Evolutionary conservation across 495 filamentous ascomycete species (phyloP).

Genomic region (Tetracladium setigerum): DNA sequence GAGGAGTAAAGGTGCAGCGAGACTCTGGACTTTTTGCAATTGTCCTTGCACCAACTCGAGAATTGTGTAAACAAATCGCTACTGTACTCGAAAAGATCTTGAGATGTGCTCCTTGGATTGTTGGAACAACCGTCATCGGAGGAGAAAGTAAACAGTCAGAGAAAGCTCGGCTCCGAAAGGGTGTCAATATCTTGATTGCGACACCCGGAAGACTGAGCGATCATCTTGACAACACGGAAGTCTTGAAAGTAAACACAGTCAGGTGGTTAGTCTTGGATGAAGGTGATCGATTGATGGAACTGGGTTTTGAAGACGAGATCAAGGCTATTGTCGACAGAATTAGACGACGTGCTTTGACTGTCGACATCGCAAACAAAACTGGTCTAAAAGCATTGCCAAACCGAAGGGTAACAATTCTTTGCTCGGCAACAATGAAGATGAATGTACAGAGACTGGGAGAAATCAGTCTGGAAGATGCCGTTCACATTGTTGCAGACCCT

Average conservation of each 20-base stretch:
- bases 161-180: constrained; percentile 86
- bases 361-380: constrained; percentile 32
- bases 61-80: constrained; percentile 88
- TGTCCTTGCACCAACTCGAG: constrained; percentile 83
- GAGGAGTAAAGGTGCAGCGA: constrained; percentile 52
- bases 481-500: constrained; percentile 71
- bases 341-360: constrained; percentile 37
- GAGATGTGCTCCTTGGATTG: constrained; percentile 79
- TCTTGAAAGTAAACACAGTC: constrained; percentile 78
- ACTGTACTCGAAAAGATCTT: constrained; percentile 74
- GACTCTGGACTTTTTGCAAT: constrained; percentile 90
- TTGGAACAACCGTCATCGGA: constrained; percentile 85
- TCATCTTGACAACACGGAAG: constrained; percentile 86
- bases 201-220: constrained; percentile 87
- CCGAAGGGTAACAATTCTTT: constrained; percentile 79
- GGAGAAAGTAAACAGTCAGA: constrained; percentile 97
- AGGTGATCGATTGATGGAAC: constrained; percentile 92
- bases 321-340: constrained; percentile 75
- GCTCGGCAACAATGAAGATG: constrained; percentile 96
- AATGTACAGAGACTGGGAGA: constrained; percentile 86
- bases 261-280: constrained; percentile 93
- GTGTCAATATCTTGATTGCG: constrained; percentile 89
- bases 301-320: constrained; percentile 88
- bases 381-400: constrained; percentile 54
- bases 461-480: constrained; percentile 88